These are phyloP conservation scores for Talaromyces marneffei DNA, from an alignment of 2,329 filamentous ascomycete species.

Conservation along the genomic window DNA sequence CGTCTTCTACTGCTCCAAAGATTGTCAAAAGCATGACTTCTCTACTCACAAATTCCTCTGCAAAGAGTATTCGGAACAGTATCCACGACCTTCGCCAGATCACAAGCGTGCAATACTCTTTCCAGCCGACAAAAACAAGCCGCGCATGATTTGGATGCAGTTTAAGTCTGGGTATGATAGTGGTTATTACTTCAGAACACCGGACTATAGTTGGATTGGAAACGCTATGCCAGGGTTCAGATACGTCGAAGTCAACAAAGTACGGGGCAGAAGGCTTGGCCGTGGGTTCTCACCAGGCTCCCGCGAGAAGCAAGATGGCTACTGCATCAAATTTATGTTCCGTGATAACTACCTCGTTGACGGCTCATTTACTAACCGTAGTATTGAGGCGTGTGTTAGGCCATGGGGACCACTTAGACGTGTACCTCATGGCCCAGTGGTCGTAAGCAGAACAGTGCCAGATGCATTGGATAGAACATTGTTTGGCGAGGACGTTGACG, in stretches of 20 bases:
- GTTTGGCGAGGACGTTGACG: too few relatives aligned
- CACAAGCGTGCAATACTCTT: slow-evolving; percentile 15
- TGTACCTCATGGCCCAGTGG: too few relatives aligned
- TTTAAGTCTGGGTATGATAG: not conserved
- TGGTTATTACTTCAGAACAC: not conserved
- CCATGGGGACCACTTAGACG: too few relatives aligned
- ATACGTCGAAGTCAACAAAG: too few relatives aligned
- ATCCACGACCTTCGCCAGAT: slow-evolving; percentile 7
- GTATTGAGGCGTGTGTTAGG: not conserved
- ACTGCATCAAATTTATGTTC: not conserved
- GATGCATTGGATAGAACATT: too few relatives aligned
- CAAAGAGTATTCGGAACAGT: slow-evolving; percentile 5
- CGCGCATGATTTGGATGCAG: slow-evolving; percentile 7
- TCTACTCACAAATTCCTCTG: slow-evolving; percentile 14
- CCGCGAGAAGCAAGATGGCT: too few relatives aligned
- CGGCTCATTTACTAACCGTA: not conserved
- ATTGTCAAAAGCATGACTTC: slow-evolving; percentile 25
- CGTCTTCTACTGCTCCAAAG: not conserved
- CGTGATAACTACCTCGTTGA: not conserved
- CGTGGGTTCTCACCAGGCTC: too few relatives aligned
- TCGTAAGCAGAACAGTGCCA: too few relatives aligned
- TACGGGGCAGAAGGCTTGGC: too few relatives aligned
- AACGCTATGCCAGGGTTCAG: too few relatives aligned
- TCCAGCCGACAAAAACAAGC: not conserved
- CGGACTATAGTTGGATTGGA: too few relatives aligned